A percentile compares a stretch with the other conserved stretches of the same genome.
Evolutionary conservation across 1,139 yeast genomes (phyloP).

Genomic region (Magnusiomyces fungicola): DNA sequence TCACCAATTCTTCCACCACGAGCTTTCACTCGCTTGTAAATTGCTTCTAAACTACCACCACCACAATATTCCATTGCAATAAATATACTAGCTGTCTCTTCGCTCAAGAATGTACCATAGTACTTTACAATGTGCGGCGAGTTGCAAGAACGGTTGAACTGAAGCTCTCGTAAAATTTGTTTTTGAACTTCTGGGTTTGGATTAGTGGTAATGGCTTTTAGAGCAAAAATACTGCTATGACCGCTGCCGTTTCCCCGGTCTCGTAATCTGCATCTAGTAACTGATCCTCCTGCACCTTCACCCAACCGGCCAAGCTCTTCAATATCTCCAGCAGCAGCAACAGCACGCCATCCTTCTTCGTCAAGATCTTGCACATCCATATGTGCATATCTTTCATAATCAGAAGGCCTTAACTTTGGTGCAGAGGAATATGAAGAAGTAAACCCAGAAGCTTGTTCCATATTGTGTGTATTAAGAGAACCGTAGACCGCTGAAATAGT

Average conservation of each 20-base stretch:
- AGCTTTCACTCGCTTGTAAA: conserved; percentile 57
- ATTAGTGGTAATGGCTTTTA: conserved; percentile 71
- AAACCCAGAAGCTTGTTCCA: not conserved
- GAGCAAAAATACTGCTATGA: conserved; percentile 59
- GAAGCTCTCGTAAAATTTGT: conserved; percentile 83
- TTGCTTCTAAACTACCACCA: conserved; percentile 82
- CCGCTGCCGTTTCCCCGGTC: conserved; percentile 29
- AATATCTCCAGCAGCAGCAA: conserved; percentile 53
- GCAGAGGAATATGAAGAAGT: conserved; percentile 1
- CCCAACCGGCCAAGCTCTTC: conserved; percentile 65
- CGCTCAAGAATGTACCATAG: conserved; percentile 84
- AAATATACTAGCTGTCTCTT: conserved; percentile 65
- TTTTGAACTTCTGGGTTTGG: conserved; percentile 74
- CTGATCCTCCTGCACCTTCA: conserved; percentile 94
- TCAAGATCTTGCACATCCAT: conserved; percentile 51
- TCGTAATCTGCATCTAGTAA: conserved; percentile 60
- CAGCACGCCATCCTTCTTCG: conserved; percentile 69
- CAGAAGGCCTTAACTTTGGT: conserved; percentile 1
- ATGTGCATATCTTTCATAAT: not conserved
- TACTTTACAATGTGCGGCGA: conserved; percentile 83
- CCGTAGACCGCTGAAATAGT: not conserved
- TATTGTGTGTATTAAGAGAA: not conserved
- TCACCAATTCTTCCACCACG: conserved; percentile 87
- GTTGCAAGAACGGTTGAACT: conserved; percentile 73
- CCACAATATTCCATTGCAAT: conserved; percentile 98